Evolutionary conservation across 78 protist genomes (phyloP), one percentile per base, ranked within the genome.

Genomic region (slime mould (Dictyostelium discoideum)): DNA sequence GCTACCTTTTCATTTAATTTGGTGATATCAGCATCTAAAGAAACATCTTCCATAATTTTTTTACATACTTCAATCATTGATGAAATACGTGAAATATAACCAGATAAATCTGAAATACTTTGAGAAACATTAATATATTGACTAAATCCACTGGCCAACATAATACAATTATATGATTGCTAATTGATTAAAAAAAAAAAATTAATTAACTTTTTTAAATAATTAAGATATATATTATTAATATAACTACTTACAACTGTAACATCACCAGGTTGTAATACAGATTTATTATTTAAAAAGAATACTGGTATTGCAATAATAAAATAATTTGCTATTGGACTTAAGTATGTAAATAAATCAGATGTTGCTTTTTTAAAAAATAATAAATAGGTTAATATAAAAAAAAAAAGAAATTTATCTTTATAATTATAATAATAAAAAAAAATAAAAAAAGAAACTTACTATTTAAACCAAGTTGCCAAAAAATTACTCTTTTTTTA

Each of bases 101-200:
- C 86, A 7, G 95, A 42, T n/a, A 90, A 48, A 54, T 90, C 89
- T 29, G 89, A 82, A 32, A 90, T 48, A 39, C 48, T 82, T 4
- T 69, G 46, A 7, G 96, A 65, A 8, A 85, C 88, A 60, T 94
- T 94, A 11, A 94, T 87, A 63, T 87, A 94, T 60, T 85, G 88
- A 65, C 96, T 94, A 92, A 94, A 94, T 16, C 96, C 96, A 76
- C 89, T 84, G 29, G 93, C 96, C 22, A 94, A 88, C 96, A 85
- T 85, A 44, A 94, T 94, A 84, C 93, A 83, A n/a, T 94, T 87
- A 73, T 74, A 94, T 26, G 94, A 94, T 60, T 74, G 84, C 69
- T 60, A 20, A 60, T 60, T 60, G 60, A 60, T 20, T 20, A 20
- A 16, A 60, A 60, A 16, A 54, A 54, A 54, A 16, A 60, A 60